Base-by-base conservation (phyloP, 1,139 yeast genomes). In the Taiozyma sp. region DNA sequence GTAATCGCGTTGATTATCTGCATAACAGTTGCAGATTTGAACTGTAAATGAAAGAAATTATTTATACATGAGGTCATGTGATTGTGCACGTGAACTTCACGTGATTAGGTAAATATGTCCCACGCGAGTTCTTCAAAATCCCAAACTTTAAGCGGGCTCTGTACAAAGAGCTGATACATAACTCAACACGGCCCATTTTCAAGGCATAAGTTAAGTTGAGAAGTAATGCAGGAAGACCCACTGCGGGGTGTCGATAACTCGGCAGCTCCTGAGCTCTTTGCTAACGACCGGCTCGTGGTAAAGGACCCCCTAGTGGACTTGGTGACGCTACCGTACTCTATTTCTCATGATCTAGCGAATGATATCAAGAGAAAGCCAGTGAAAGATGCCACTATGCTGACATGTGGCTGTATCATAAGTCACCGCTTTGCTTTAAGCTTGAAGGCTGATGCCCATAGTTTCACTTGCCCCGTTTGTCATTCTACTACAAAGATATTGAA, bases 321-420 rank as follows among this genome's bases (percentile, higher is more conserved):
- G 13, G 41, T 37, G 13, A 37, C 41, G 41, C 41, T 37, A 24
- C 41, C 41, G 24, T 37, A 37, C 24, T 37, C 41, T 7, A 37
- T 37, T 6, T 37, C 41, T 11, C 41, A 37, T 37, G 41, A 37
- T 19, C 9, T 37, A 19, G 16, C 21, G 6, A 37, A 37, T 37
- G 41, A 19, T 37, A 37, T 37, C 41, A 37, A 37, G 8, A 37
- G 24, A 9, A 40, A 46, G 16, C 45, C 45, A 2, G 43, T 40
- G 3, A 39, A 44, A 3, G 59, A 56, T 46, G 52, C 59, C 9
- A 72, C 81, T 1, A 75, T 83, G 22, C 68, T 86, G 21, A 68
- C 82, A 0, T 88, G 95, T 67, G 93, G 95, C 0, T 87, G 95
- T 66, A 66, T 86, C 11, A 73, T 83, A 0, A 82, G 91, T 1